Evolutionary conservation across 805 yeast species (phyloP), one percentile per base, ranked within the genome.

Genomic region (Zygoascus bituminiphila): DNA sequence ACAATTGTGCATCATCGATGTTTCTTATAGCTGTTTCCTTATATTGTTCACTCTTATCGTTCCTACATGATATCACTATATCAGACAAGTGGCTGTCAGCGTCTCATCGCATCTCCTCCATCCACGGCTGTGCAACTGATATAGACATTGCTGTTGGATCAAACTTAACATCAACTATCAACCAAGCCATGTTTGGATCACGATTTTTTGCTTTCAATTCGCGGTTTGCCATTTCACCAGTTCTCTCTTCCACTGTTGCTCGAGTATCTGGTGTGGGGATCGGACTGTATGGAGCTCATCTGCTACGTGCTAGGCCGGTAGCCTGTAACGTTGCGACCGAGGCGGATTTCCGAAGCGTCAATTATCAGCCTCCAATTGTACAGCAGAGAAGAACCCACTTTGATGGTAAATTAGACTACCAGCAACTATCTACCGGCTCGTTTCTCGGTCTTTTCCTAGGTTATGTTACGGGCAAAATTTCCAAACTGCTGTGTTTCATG

Each of bases 391-490:
- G 44, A 39, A 33, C 50, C 5, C 48, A 56, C 6, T 44, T 55
- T 19, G 55, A 54, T 10, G 57, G 57, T 2, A 67, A 62, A 48
- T 64, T 81, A 53, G 76, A 78, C 63, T 82, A 81, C 58, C 74
- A 75, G 56, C 83, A 82, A 57, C 66, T 82, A 57, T 73, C 84
- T 14, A 63, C 79, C 50, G 88, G 88, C 5, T 77, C 84, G 1
- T 67, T 81, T 58, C 67, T 78, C 6, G 87, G 88, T 0, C 66
- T 81, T 49, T 68, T 76, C 31, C 54, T 75, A 45, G 88, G 88
- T 0, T 67, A 77, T 20, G 65, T 81, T 26, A 71, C 75, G n/a
- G 86, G 87, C 17, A 79, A 79, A 57, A 65, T 82, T 50, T 72
- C 79, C 49, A 68, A 76, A 17, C 69, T 78, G 24, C 65, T 82